Conservation (phyloP, 345 rosid genomes). For the Camelina hispida region DNA sequence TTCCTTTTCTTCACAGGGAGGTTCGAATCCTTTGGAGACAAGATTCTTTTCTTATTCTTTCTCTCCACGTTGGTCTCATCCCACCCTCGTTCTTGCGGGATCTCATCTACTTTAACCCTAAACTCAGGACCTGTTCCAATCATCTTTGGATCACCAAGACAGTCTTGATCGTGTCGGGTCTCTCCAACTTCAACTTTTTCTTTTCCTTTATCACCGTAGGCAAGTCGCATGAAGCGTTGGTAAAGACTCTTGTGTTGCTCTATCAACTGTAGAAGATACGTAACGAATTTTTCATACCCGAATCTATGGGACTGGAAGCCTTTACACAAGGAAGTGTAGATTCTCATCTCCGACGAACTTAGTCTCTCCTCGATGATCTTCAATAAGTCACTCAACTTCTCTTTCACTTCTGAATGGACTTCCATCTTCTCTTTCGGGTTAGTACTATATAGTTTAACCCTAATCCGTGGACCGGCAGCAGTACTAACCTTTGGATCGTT, state of each 20-base stretch:
- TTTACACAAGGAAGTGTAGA: background rate
- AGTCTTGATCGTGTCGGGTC: background rate
- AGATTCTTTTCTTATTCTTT: background rate
- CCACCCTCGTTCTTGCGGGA: too few species aligned
- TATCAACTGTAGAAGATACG: background rate
- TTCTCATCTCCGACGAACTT: background rate
- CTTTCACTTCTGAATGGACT: background rate
- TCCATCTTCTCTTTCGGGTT: background rate
- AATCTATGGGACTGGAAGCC: background rate
- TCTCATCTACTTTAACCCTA: too few species aligned
- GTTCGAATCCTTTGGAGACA: background rate
- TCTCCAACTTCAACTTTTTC: background rate
- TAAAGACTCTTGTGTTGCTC: background rate
- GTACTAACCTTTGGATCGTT: too few species aligned
- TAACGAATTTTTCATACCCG: background rate
- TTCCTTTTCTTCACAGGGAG: background rate
- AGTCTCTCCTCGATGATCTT: background rate
- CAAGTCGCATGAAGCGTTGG: background rate
- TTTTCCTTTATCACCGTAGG: background rate
- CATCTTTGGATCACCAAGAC: background rate
- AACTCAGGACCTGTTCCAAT: too few species aligned
- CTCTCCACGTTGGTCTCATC: background rate
- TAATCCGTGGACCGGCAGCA: background rate
- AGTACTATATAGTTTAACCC: background rate
- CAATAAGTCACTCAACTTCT: background rate